Conservation (phyloP, 805 yeast genomes). For the Metschnikowia peoriensis region DNA sequence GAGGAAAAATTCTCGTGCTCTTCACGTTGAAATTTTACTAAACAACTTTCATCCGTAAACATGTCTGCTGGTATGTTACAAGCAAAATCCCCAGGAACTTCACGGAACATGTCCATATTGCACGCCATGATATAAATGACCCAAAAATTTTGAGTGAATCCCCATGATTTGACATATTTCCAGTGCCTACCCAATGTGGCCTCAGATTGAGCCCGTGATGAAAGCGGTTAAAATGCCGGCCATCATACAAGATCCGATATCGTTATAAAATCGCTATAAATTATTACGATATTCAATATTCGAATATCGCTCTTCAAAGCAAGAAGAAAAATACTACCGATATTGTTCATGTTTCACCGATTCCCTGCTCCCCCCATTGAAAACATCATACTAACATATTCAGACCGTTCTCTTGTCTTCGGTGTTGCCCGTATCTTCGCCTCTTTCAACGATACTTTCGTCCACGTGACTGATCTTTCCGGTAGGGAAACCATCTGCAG, state of each 20-base stretch:
- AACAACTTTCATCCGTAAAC: constrained; percentile 19
- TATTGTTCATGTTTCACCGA: background rate
- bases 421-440: constrained; percentile 99
- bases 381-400: constrained; percentile 11
- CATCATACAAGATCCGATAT: too few relatives aligned
- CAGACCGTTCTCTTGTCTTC: constrained; percentile 93
- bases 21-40: constrained; percentile 11
- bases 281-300: too few relatives aligned
- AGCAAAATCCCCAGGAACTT: background rate
- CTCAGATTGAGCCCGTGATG: too few relatives aligned
- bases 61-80: constrained; percentile 24
- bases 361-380: background rate
- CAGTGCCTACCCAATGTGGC: too few relatives aligned
- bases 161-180: background rate
- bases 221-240: too few relatives aligned
- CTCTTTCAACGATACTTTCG: constrained; percentile 99
- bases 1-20: constrained; percentile 21
- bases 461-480: constrained; percentile 97
- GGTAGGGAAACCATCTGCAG: constrained; percentile 99
- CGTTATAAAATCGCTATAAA: too few relatives aligned
- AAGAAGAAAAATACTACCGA: too few relatives aligned
- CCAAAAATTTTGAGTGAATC: background rate
- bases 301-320: too few relatives aligned
- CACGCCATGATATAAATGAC: background rate
- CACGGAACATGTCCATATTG: background rate